A percentile compares a stretch with the other conserved stretches of the same genome.
These are phyloP conservation scores for Globisporangium rhizosaccharum DNA, from an alignment of 352 stramenopile species.

Conservation along the genomic window DNA sequence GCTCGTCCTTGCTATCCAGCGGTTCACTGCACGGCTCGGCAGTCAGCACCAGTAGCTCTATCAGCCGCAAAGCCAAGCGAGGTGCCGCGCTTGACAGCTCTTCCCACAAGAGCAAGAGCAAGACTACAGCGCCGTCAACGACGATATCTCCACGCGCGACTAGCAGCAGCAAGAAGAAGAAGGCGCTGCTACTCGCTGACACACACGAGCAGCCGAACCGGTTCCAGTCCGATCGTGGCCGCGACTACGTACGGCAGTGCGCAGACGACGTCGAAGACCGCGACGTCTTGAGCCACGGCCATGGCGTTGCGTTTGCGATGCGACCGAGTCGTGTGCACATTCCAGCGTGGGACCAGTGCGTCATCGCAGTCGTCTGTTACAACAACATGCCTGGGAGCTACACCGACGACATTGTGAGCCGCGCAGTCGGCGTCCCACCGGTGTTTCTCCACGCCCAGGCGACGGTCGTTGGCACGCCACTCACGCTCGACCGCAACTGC, in stretches of 20 bases:
- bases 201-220: slow-evolving; percentile 32
- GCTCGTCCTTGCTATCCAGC: too few relatives aligned
- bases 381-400: slow-evolving; percentile 77
- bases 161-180: slow-evolving; percentile 14
- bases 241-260: slow-evolving; percentile 35
- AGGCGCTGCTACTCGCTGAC: slow-evolving; percentile 32
- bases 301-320: slow-evolving; percentile 51
- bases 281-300: slow-evolving; percentile 34
- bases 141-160: background rate
- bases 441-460: slow-evolving; percentile 56
- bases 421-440: slow-evolving; percentile 36
- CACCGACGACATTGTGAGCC: slow-evolving; percentile 57
- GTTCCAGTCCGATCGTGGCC: slow-evolving; percentile 53
- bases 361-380: slow-evolving; percentile 55
- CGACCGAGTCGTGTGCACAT: slow-evolving; percentile 28
- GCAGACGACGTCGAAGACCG: slow-evolving; percentile 41
- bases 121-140: too few relatives aligned
- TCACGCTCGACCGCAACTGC: slow-evolving; percentile 57
- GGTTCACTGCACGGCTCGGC: too few relatives aligned
- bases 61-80: background rate
- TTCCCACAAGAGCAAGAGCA: slow-evolving; percentile 1
- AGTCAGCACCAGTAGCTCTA: background rate
- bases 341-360: slow-evolving; percentile 47
- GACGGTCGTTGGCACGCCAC: slow-evolving; percentile 47
- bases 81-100: background rate